Base-by-base conservation (phyloP, 164 flowering plant species). In the Buxus sempervirens region DNA sequence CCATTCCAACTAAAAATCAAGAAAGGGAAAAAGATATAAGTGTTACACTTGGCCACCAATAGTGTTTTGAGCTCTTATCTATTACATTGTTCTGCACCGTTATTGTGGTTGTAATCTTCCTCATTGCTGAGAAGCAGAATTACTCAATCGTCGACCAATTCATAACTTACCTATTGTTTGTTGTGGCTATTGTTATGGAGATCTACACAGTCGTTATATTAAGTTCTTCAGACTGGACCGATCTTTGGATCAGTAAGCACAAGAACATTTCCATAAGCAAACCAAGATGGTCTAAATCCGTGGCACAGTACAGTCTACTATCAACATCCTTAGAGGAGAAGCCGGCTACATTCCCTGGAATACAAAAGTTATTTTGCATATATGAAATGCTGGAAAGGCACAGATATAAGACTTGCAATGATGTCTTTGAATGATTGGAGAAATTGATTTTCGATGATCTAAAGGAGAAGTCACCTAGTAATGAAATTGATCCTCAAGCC, bases 111-210 rank as follows among this genome's bases (percentile, higher is more conserved):
- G 20, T 54, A 10, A 9, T 54, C 3, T 20, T 21, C 24, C 7
- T 54, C 8, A 20, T n/a, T n/a, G n/a, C n/a, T n/a, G n/a, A n/a
- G n/a, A n/a, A n/a, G n/a, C n/a, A n/a, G n/a, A n/a, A n/a, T n/a
- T n/a, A n/a, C n/a, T n/a, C n/a, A n/a, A n/a, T n/a, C n/a, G n/a
- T n/a, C n/a, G n/a, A n/a, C n/a, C 20, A 0, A 20, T 1, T 20
- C 6, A 5, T 20, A 20, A 20, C 57, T 5, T 9, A 20, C 22
- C 20, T 49, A 10, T 23, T 63, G 66, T 16, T 63, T n/a, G 28
- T 48, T 48, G 55, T 55, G 9, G 66, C 55, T n/a, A 23, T 63
- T 48, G 2, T 48, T 63, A 32, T 48, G 19, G 66, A 63, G 38
- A 63, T 26, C 14, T 63, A 16, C 19, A 36, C 27, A 7, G 21